These are phyloP conservation scores for Protomyces macrosporus DNA, from an alignment of 1,139 yeast genomes.

Conservation along the genomic window DNA sequence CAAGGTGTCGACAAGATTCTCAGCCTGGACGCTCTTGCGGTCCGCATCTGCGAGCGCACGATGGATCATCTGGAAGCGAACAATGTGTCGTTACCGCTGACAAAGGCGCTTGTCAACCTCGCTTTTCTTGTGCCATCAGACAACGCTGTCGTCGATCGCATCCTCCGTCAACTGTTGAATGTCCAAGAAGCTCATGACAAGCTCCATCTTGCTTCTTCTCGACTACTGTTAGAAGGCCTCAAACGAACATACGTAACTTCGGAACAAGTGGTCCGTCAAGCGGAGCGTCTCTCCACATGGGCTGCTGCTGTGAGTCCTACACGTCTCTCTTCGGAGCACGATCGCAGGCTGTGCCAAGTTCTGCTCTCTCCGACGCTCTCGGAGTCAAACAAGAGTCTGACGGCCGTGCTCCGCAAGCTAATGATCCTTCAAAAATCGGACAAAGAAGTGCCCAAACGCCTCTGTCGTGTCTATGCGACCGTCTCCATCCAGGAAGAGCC, in stretches of 20 bases:
- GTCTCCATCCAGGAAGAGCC: slow-evolving; percentile 1
- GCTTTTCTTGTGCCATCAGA: background rate
- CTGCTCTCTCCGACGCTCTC: background rate
- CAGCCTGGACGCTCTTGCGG: background rate
- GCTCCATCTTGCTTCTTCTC: background rate
- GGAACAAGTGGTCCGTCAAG: background rate
- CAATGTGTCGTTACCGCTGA: background rate
- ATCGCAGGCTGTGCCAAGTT: background rate
- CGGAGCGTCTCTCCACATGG: background rate
- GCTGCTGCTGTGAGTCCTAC: background rate
- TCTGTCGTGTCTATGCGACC: background rate
- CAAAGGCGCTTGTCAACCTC: background rate
- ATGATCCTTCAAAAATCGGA: background rate
- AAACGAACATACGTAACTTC: background rate
- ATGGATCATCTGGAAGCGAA: background rate
- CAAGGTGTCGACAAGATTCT: background rate
- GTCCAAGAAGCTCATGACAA: background rate
- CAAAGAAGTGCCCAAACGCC: background rate
- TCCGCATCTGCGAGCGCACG: background rate
- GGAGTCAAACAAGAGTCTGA: background rate
- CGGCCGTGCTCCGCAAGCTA: background rate
- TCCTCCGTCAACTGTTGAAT: background rate
- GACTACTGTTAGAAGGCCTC: background rate
- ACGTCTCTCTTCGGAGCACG: background rate
- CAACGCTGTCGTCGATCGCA: background rate